Base-by-base conservation (phyloP, 345 rosid species). In the Brassica carinata region DNA sequence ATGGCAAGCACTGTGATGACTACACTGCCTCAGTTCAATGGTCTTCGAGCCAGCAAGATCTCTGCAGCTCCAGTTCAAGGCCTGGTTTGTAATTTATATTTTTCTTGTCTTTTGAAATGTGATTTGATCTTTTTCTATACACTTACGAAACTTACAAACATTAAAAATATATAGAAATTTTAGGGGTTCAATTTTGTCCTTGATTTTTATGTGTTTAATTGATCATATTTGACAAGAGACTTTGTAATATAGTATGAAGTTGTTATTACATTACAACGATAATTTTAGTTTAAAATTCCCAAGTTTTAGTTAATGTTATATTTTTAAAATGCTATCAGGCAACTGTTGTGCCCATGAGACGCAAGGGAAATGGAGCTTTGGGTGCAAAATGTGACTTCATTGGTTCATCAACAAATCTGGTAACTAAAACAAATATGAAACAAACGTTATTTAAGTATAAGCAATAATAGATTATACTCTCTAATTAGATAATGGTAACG, bases 351-450 rank as follows among this genome's bases (percentile, higher is more conserved):
- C 90, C 95, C 7, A 78, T 84, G 84, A 85, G 85, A 86, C 87
- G 90, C 73, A 89, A 85, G 79, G 90, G 94, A 5, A 87, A 84
- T 73, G 96, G 98, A 78, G 92, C 92, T 40, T 57, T 89, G 78
- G 90, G 96, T 13, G 89, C 89, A 13, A 91, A 89, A 19, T 90
- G 96, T 81, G 98, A 58, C 74, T 96, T 82, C 90, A 92, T 96
- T 55, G 99, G 97, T 4, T 93, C 98, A n/a, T 80, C 98, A 59
- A 96, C 99, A 1, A 96, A 92, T 83, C 76, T 96, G 92, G 97
- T 94, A 78, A 73, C 18, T 36, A 9, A 0, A 53, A 14, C 2
- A 13, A 27, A 61, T 23, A 61, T 19, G 29, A 61, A 58, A 9
- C 10, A 9, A 59, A 23, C 14, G 0, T 59, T 23, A 26, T 9